A percentile compares a stretch with the other conserved stretches of the same genome.
phyloP scores from a whole-genome alignment of 2,329 filamentous ascomycete species.

The Colletotrichum shisoi region DNA sequence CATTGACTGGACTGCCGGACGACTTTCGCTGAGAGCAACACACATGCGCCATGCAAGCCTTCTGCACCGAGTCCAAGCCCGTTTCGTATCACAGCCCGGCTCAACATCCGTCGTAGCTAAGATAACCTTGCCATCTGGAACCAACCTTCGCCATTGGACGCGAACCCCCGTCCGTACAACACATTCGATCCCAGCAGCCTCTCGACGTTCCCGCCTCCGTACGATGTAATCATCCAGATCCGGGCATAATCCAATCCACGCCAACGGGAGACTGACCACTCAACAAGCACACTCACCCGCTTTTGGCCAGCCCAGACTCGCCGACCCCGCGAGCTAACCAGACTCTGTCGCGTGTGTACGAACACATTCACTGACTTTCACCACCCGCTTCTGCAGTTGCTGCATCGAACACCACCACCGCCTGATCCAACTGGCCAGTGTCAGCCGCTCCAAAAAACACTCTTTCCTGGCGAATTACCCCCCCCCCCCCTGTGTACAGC shows the following conservation, averaged over 20 bases:
- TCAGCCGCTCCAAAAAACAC: not conserved
- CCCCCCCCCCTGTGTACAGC: not conserved
- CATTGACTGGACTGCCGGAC: too few species aligned
- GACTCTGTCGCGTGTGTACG: not conserved
- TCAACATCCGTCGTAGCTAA: constrained; percentile 3
- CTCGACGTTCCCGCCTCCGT: not conserved
- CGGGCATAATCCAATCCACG: not conserved
- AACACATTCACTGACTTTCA: not conserved
- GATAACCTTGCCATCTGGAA: not conserved
- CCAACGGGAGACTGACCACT: not conserved
- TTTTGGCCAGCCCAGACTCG: not conserved
- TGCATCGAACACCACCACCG: not conserved
- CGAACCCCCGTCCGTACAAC: not conserved
- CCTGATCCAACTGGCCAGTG: not conserved
- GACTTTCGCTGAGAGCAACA: not conserved
- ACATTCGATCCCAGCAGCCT: not conserved
- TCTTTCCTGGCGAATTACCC: not conserved
- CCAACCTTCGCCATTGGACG: not conserved
- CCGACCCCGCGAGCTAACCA: not conserved
- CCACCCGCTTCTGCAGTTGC: not conserved
- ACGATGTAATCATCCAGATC: not conserved
- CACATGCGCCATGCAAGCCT: not conserved
- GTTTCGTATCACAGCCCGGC: constrained; percentile 24
- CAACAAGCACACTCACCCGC: not conserved
- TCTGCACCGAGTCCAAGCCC: constrained; percentile 14